Conservation (phyloP, 2,329 filamentous ascomycete species). For the Hypocrella siamensis region DNA sequence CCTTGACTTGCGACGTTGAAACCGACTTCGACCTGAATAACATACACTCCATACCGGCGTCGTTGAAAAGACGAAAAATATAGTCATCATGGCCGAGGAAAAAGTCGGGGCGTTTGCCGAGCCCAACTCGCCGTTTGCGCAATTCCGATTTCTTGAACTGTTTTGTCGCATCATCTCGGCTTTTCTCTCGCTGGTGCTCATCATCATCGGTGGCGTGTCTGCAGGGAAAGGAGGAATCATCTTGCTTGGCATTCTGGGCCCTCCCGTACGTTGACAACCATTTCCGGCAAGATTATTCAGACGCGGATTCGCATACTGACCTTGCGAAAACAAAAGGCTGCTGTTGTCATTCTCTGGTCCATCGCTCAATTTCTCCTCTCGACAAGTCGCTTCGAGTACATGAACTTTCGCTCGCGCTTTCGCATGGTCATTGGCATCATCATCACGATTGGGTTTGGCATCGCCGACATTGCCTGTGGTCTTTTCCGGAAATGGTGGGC, state of each 20-base stretch:
- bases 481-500: slow-evolving; percentile 2
- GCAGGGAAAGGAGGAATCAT: slow-evolving; percentile 1
- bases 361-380: slow-evolving; percentile 2
- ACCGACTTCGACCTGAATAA: neutral
- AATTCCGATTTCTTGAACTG: neutral
- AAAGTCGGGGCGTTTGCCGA: neutral
- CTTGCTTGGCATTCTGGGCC: slow-evolving; percentile 3
- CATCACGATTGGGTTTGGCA: slow-evolving; percentile 3
- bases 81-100: neutral
- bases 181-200: neutral
- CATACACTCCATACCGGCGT: neutral
- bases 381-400: slow-evolving; percentile 1
- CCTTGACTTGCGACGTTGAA: too few species aligned
- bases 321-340: slow-evolving; percentile 1
- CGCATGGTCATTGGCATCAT: slow-evolving; percentile 4
- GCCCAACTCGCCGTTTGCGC: neutral
- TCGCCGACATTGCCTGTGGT: slow-evolving; percentile 1
- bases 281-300: neutral
- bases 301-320: neutral
- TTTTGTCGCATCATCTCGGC: neutral
- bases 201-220: slow-evolving; percentile 2
- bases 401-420: slow-evolving; percentile 5
- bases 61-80: neutral
- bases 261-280: slow-evolving; percentile 1
- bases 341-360: slow-evolving; percentile 2